phyloP scores from a whole-genome alignment of 2,329 filamentous ascomycete genomes.

The Neurospora sp. region DNA sequence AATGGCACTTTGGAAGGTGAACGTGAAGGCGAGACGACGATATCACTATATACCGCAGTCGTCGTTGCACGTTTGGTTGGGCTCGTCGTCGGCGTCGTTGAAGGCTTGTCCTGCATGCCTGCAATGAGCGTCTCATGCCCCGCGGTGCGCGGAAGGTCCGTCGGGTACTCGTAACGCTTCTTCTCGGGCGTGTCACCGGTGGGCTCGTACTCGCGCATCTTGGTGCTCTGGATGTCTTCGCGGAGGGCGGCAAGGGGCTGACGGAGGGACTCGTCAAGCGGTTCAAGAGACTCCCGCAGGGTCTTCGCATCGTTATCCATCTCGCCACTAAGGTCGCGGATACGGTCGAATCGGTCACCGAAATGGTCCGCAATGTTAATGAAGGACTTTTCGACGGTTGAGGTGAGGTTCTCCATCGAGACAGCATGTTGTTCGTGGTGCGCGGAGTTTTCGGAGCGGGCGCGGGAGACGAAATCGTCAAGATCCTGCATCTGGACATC shows the following conservation, averaged over 20 bases:
- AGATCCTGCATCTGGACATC: constrained; percentile 80
- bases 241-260: constrained; percentile 64
- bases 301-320: constrained; percentile 50
- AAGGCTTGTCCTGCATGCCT: constrained; percentile 25
- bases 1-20: constrained; percentile 15
- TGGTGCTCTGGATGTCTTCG: constrained; percentile 51
- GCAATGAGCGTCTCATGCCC: constrained; percentile 35
- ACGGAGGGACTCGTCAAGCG: constrained; percentile 50
- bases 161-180: constrained; percentile 70
- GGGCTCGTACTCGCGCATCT: constrained; percentile 68
- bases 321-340: constrained; percentile 58
- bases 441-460: constrained; percentile 66
- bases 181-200: constrained; percentile 85
- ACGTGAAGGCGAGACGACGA: constrained; percentile 6
- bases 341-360: constrained; percentile 54
- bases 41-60: constrained; percentile 18
- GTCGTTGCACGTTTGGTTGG: constrained; percentile 21
- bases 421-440: constrained; percentile 61
- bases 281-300: constrained; percentile 50
- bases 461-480: constrained; percentile 80
- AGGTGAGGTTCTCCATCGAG: constrained; percentile 57
- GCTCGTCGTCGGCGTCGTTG: constrained; percentile 22
- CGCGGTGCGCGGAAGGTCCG: constrained; percentile 63
- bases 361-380: constrained; percentile 61
- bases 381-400: constrained; percentile 64